Conservation (phyloP, 176 grass and related monocot species). For the Ensete glaucum region DNA sequence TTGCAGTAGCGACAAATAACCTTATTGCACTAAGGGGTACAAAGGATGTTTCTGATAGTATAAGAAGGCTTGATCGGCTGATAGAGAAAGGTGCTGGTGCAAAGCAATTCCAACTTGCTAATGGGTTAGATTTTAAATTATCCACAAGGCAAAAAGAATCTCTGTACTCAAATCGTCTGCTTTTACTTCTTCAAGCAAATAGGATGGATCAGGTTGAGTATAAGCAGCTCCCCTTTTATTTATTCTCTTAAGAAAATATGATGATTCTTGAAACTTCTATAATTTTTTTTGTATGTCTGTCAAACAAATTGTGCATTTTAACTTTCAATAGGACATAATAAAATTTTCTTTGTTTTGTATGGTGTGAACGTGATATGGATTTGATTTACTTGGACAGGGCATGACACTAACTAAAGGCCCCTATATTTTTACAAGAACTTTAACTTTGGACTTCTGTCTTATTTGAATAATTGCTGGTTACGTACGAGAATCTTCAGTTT, state of each 20-base stretch:
- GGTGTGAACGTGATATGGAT: not conserved
- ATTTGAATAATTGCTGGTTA: not conserved
- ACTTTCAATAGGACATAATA: not conserved
- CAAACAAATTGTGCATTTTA: not conserved
- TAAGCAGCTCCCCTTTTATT: slow-evolving; percentile 1
- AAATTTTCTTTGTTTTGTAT: not conserved
- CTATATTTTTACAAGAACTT: not conserved
- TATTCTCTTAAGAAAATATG: not conserved
- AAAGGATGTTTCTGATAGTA: slow-evolving; percentile 67
- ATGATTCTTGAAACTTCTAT: not conserved
- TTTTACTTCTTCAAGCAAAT: slow-evolving; percentile 79
- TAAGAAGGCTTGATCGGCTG: slow-evolving; percentile 65
- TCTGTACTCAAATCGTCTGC: slow-evolving; percentile 57
- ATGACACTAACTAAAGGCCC: not conserved
- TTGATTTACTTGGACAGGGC: not conserved
- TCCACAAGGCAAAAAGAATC: slow-evolving; percentile 67
- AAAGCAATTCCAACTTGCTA: slow-evolving; percentile 56
- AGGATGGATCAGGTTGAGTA: slow-evolving; percentile 67
- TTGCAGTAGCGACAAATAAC: slow-evolving; percentile 74
- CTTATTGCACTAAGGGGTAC: slow-evolving; percentile 69
- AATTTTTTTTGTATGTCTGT: slow-evolving; percentile 15
- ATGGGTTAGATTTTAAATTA: slow-evolving; percentile 66
- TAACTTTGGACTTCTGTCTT: not conserved
- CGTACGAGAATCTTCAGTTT: not conserved
- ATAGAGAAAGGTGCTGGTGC: slow-evolving; percentile 48